A percentile compares a stretch with the other conserved stretches of the same genome.
phyloP scores from a whole-genome alignment of 1,284 basidiomycete species.

The Anthracocystis panici-leucophaei region DNA sequence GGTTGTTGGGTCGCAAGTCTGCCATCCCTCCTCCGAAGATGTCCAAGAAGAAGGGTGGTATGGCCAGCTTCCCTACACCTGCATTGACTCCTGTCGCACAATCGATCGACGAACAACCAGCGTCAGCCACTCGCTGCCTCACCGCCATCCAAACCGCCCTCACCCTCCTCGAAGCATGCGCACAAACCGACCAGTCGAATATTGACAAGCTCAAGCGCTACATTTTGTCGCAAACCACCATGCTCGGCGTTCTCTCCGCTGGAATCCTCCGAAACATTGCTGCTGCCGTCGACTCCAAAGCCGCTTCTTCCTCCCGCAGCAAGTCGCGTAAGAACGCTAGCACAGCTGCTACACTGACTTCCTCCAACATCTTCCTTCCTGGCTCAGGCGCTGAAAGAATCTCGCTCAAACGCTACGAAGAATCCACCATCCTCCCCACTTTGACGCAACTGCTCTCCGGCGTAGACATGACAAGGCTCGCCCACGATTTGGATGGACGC shows the following conservation, averaged over 20 bases:
- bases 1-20: slow-evolving; percentile 31
- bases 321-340: slow-evolving; percentile 25
- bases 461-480: slow-evolving; percentile 38
- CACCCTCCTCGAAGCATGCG: slow-evolving; percentile 46
- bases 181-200: slow-evolving; percentile 25
- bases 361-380: slow-evolving; percentile 30
- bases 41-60: slow-evolving; percentile 38
- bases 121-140: slow-evolving; percentile 34
- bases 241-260: slow-evolving; percentile 51
- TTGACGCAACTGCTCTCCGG: slow-evolving; percentile 19
- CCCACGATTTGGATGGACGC: slow-evolving; percentile 37
- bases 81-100: slow-evolving; percentile 10
- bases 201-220: slow-evolving; percentile 50
- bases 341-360: slow-evolving; percentile 16
- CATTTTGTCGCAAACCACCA: slow-evolving; percentile 43
- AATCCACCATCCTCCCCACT: slow-evolving; percentile 31
- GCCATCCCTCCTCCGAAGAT: slow-evolving; percentile 13
- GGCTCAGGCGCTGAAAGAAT: neutral
- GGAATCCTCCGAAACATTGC: slow-evolving; percentile 50
- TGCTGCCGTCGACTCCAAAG: slow-evolving; percentile 31
- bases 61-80: neutral
- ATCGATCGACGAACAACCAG: slow-evolving; percentile 40
- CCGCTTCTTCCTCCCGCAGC: slow-evolving; percentile 2
- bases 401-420: slow-evolving; percentile 35
- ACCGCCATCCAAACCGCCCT: slow-evolving; percentile 35